Percentiles rank a stretch among this genome's conserved stretches.
phyloP scores from a whole-genome alignment of 139 green algal genomes.

The Auxenochlorella pyrenoidosa region DNA sequence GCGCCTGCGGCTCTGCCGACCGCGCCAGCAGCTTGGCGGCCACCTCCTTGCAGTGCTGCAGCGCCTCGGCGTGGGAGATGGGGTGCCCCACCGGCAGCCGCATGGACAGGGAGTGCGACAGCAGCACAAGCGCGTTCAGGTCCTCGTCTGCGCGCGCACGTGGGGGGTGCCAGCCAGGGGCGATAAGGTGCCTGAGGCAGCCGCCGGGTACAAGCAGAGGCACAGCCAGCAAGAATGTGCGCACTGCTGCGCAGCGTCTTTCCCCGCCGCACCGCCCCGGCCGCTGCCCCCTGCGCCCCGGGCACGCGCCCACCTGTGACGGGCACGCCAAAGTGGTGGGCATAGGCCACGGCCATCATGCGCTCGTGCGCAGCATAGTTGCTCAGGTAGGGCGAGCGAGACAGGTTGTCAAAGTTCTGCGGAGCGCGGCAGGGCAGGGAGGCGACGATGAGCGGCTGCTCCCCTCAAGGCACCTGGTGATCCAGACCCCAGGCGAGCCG shows the following conservation, averaged over 20 bases:
- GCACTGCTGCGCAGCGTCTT: too few relatives aligned
- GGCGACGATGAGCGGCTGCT: not conserved
- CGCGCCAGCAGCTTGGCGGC: conserved; percentile 31
- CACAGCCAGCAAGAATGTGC: too few relatives aligned
- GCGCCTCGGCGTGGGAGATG: conserved; percentile 36
- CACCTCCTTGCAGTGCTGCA: conserved; percentile 46
- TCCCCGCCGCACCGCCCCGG: not conserved
- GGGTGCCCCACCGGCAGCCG: conserved; percentile 5
- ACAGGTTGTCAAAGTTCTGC: conserved; percentile 30
- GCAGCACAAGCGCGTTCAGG: conserved; percentile 22
- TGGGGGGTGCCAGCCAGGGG: not conserved
- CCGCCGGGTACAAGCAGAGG: not conserved
- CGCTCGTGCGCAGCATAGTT: conserved; percentile 31
- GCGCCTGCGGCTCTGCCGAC: not conserved
- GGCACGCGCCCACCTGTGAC: conserved; percentile 21
- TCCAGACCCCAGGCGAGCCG: too few relatives aligned
- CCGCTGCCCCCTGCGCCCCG: not conserved
- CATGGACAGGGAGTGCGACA: conserved; percentile 34
- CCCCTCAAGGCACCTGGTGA: too few relatives aligned
- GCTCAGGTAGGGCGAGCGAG: conserved; percentile 35
- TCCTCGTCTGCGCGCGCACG: conserved; percentile 22
- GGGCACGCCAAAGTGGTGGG: conserved; percentile 23
- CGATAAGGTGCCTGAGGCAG: too few relatives aligned
- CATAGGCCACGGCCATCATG: conserved; percentile 18
- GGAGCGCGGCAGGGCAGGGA: not conserved